Conservation (phyloP, 495 filamentous ascomycete species). For the Tuber borchii region DNA sequence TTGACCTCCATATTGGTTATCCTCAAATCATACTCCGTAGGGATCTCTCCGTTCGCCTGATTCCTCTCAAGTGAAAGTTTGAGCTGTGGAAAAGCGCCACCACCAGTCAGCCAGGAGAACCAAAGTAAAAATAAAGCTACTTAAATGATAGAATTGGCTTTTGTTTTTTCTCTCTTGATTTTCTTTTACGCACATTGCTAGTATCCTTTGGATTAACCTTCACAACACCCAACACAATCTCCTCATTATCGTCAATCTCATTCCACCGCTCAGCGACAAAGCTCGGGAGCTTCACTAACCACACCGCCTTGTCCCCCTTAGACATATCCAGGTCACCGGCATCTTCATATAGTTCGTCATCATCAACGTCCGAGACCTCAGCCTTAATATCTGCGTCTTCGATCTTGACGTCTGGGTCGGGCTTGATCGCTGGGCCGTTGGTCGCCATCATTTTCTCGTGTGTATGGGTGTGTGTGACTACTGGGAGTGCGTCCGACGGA, state of each 20-base stretch:
- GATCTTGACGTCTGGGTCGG: neutral
- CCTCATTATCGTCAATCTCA: constrained; percentile 42
- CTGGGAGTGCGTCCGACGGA: neutral
- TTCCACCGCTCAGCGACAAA: constrained; percentile 42
- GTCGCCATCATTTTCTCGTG: neutral
- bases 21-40: constrained; percentile 76
- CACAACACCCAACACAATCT: constrained; percentile 39
- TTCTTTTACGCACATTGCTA: constrained; percentile 1
- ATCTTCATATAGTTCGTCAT: constrained; percentile 41
- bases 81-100: constrained; percentile 16
- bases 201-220: constrained; percentile 36
- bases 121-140: constrained; percentile 14
- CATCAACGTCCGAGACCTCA: constrained; percentile 27
- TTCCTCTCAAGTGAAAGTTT: constrained; percentile 36
- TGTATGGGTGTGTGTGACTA: neutral
- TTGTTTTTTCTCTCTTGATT: neutral
- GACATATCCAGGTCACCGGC: constrained; percentile 39
- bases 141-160: neutral
- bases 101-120: neutral
- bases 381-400: constrained; percentile 14
- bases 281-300: constrained; percentile 40
- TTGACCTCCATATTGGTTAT: constrained; percentile 55
- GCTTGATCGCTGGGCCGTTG: neutral
- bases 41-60: constrained; percentile 49
- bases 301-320: constrained; percentile 32